Conservation (phyloP, 1,139 yeast species). For the Tardiomyces depauwii region DNA sequence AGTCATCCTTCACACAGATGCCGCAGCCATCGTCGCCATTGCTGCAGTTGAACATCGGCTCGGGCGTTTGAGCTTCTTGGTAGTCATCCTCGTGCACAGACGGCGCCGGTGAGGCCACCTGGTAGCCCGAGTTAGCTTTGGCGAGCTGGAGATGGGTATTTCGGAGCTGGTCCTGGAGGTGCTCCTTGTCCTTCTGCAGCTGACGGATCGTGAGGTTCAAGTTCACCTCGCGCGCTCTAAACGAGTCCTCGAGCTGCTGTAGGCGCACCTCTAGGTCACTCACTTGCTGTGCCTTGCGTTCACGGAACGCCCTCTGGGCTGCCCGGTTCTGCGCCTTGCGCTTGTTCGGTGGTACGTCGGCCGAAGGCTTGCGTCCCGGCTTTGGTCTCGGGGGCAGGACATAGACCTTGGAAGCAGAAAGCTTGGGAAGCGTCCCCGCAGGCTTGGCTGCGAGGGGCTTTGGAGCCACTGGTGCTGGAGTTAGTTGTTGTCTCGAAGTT, state of each 20-base stretch:
- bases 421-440: constrained; percentile 2
- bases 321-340: constrained; percentile 91
- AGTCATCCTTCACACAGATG: constrained; percentile 56
- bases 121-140: background rate
- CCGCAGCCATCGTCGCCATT: constrained; percentile 40
- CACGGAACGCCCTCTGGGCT: constrained; percentile 88
- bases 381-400: constrained; percentile 85
- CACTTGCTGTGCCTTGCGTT: constrained; percentile 57
- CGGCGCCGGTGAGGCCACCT: constrained; percentile 1
- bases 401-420: constrained; percentile 72
- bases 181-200: constrained; percentile 23
- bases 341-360: constrained; percentile 40
- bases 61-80: background rate
- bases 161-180: constrained; percentile 18
- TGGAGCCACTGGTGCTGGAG: background rate
- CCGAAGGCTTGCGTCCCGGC: constrained; percentile 82
- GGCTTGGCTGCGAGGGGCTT: background rate
- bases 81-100: background rate
- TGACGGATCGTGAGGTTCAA: constrained; percentile 20
- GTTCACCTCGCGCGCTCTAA: constrained; percentile 37
- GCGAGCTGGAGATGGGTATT: constrained; percentile 6
- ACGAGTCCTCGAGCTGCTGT: constrained; percentile 54
- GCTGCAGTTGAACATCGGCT: background rate
- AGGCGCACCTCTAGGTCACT: constrained; percentile 43
- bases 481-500: background rate